These are phyloP conservation scores for Scleromitrula shiraiana DNA, from an alignment of 2,329 filamentous ascomycete genomes.

Conservation along the genomic window DNA sequence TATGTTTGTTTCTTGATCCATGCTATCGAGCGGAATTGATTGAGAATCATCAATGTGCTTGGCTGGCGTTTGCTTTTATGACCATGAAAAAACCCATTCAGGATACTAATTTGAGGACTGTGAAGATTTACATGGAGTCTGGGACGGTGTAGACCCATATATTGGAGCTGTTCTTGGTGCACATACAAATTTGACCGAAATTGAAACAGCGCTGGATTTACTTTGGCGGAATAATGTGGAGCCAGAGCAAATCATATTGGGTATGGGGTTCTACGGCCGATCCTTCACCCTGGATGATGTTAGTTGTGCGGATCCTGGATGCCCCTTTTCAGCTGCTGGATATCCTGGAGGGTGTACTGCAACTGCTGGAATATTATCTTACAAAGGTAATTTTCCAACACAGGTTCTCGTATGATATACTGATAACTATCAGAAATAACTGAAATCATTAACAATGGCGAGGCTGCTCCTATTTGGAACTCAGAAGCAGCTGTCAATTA, in stretches of 20 bases:
- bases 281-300: conserved; percentile 21
- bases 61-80: no score
- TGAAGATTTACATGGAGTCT: conserved; percentile 29
- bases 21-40: no score
- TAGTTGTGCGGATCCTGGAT: conserved; percentile 19
- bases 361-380: conserved; percentile 23
- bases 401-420: no score
- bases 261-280: conserved; percentile 39
- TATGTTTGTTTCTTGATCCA: no score
- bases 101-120: no score
- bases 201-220: conserved; percentile 34
- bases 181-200: conserved; percentile 43
- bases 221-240: conserved; percentile 38
- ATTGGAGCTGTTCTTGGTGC: conserved; percentile 29
- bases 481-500: no score
- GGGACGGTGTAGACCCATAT: conserved; percentile 14
- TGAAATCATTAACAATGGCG: no score
- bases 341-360: conserved; percentile 8
- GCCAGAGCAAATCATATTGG: conserved; percentile 36
- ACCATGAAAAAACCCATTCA: no score
- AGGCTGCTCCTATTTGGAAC: no score
- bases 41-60: no score
- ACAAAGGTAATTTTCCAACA: no score
- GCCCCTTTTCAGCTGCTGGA: conserved; percentile 18
- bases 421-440: no score